Percentiles rank a stretch among this genome's conserved stretches.
phyloP scores from a whole-genome alignment of 2,329 filamentous ascomycete species.

The Curvularia lunata region DNA sequence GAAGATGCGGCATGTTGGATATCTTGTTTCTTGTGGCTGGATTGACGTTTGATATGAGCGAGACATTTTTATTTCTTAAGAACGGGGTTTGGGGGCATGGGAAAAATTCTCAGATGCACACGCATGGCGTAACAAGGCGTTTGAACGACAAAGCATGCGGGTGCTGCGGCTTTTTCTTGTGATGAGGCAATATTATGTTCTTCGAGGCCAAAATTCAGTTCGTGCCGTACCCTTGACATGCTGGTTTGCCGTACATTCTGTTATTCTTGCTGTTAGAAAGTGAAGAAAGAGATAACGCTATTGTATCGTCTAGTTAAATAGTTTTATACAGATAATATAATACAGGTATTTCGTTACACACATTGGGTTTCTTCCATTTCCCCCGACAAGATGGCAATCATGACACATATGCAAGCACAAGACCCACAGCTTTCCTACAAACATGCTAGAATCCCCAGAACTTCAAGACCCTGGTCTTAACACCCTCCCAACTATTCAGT shows the following conservation, averaged over 20 bases:
- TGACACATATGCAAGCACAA: neutral
- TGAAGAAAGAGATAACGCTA: neutral
- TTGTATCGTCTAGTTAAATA: neutral
- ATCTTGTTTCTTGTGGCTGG: neutral
- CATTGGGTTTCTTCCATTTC: neutral
- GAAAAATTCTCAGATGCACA: constrained; percentile 8
- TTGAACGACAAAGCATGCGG: constrained; percentile 4
- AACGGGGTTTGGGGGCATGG: neutral
- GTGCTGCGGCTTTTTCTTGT: neutral
- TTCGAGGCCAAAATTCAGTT: neutral
- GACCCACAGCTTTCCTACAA: neutral
- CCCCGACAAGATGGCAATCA: neutral
- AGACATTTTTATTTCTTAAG: neutral
- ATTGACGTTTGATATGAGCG: neutral
- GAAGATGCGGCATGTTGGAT: neutral
- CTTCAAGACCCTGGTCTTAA: constrained; percentile 61
- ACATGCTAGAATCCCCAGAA: constrained; percentile 54
- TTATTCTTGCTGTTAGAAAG: neutral
- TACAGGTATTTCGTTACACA: neutral
- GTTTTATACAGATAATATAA: neutral
- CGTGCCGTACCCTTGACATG: neutral
- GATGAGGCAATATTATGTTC: neutral
- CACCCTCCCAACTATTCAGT: constrained; percentile 67
- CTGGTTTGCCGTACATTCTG: neutral
- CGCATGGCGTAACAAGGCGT: constrained; percentile 14